phyloP scores from a whole-genome alignment of 2,329 filamentous ascomycete genomes.

The Emmonsiellopsis sp. region DNA sequence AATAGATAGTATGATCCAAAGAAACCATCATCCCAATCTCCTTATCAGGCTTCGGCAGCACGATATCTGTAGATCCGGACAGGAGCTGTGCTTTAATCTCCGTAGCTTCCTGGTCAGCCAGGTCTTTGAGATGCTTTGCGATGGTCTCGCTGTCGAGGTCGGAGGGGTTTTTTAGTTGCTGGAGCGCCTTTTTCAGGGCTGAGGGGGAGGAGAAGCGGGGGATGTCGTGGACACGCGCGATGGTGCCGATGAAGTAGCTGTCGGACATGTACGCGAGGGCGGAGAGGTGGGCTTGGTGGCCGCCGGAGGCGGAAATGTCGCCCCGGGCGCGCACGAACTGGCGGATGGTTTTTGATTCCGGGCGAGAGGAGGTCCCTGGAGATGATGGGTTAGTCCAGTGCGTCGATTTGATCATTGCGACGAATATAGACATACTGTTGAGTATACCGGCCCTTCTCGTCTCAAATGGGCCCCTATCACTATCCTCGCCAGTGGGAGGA shows the following conservation, averaged over 20 bases:
- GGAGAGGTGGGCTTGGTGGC: conserved; percentile 70
- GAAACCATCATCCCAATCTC: conserved; percentile 44
- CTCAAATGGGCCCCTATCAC: conserved; percentile 46
- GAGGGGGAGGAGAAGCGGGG: conserved; percentile 58
- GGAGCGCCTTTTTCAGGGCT: conserved; percentile 31
- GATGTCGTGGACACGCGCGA: conserved; percentile 69
- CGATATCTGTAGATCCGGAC: conserved; percentile 6
- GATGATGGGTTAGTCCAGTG: not conserved
- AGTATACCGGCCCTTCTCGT: conserved; percentile 48
- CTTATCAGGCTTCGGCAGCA: conserved; percentile 17
- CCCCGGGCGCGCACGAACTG: conserved; percentile 48
- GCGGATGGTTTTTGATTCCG: conserved; percentile 58
- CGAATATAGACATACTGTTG: conserved; percentile 36
- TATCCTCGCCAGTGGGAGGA: conserved; percentile 24
- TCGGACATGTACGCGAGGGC: conserved; percentile 92
- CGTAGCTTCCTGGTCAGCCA: conserved; percentile 33
- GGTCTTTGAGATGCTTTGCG: conserved; percentile 30
- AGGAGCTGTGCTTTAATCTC: conserved; percentile 24
- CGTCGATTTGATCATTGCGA: not conserved
- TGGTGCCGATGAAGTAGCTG: conserved; percentile 85
- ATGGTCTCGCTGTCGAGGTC: conserved; percentile 35
- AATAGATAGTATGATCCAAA: conserved; percentile 44
- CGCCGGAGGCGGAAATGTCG: conserved; percentile 61
- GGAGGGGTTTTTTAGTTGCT: conserved; percentile 34
- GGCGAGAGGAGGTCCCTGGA: conserved; percentile 35